Evolutionary conservation across 2,329 filamentous ascomycete species (phyloP).

Genomic region (Colletotrichum sp.): DNA sequence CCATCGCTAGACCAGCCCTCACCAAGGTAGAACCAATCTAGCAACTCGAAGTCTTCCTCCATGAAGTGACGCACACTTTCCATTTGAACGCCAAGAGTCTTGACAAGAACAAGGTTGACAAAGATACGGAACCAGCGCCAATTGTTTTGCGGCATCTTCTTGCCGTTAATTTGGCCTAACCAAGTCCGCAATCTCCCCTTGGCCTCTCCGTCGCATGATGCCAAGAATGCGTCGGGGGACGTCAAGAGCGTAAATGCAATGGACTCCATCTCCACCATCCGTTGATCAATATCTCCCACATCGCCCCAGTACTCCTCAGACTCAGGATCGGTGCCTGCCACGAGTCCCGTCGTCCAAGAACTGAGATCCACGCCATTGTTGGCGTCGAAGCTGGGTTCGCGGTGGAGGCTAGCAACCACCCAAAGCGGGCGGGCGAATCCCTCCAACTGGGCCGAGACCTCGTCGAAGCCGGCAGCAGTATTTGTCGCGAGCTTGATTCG

Average conservation of each 20-base stretch:
- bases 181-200: slow-evolving; percentile 36
- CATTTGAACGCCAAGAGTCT: slow-evolving; percentile 36
- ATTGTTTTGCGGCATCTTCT: slow-evolving; percentile 45
- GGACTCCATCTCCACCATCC: slow-evolving; percentile 53
- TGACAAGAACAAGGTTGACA: slow-evolving; percentile 44
- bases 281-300: slow-evolving; percentile 42
- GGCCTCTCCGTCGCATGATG: slow-evolving; percentile 25
- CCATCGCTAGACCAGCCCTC: slow-evolving; percentile 49
- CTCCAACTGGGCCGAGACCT: slow-evolving; percentile 39
- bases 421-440: slow-evolving; percentile 36
- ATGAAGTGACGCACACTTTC: slow-evolving; percentile 35
- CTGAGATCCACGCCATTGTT: neutral
- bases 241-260: slow-evolving; percentile 46
- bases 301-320: slow-evolving; percentile 43
- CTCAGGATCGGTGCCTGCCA: slow-evolving; percentile 24
- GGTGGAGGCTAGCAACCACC: slow-evolving; percentile 34
- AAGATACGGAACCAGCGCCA: slow-evolving; percentile 52
- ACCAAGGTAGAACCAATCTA: slow-evolving; percentile 43
- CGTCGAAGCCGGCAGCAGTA: slow-evolving; percentile 38
- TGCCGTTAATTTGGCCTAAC: slow-evolving; percentile 43
- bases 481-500: slow-evolving; percentile 33
- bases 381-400: slow-evolving; percentile 33
- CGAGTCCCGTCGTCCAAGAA: slow-evolving; percentile 25
- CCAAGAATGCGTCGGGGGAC: slow-evolving; percentile 37
- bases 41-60: slow-evolving; percentile 38